Base-by-base conservation (phyloP, 768 basidiomycete species). In the Tulasnella sp. region DNA sequence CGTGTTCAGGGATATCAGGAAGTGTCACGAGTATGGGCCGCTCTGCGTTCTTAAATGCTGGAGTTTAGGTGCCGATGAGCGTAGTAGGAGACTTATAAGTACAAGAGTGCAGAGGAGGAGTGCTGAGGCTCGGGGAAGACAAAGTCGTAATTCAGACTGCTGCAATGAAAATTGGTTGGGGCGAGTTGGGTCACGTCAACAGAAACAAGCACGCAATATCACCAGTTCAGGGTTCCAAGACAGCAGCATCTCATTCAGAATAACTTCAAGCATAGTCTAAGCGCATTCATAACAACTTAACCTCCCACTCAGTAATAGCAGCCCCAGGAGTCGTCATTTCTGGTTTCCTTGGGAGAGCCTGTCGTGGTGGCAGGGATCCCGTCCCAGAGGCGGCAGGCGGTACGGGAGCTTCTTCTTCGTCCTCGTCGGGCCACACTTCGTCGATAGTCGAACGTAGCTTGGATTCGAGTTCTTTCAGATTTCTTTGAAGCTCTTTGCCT, bases 401-500 rank as follows among this genome's bases (percentile, higher is more conserved):
- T 11, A 58, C 73, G 8, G 38, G 52, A 11, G 29, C 34, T 49
- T 38, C 73, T 9, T 25, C 73, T 36, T 52, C 52, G 34, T 67
- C 73, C 36, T 58, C 73, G 29, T 52, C 73, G n/a, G 6, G n/a
- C 93, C 93, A 95, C 11, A 91, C 86, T 76, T 89, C 89, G 17
- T 91, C 89, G 17, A 93, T 81, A 7, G 88, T 87, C 22, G 84
- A 83, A 11, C 83, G 82, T 15, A 92, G 80, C 82, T 91, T 90
- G 38, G 77, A 79, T 77, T 90, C 87, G 77, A 96, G 91, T 0
- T 83, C 82, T 3, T 79, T 77, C 0, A 94, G 82, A 64, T 89
- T 88, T 5, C 83, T 80, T 81, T 97, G 94, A 76, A 97, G 83
- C 1, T 83, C 84, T 45, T 81, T 79, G 0, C 91, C 95, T 77